These are phyloP conservation scores for Mycena galopus DNA, from an alignment of 768 basidiomycete genomes.

Conservation along the genomic window DNA sequence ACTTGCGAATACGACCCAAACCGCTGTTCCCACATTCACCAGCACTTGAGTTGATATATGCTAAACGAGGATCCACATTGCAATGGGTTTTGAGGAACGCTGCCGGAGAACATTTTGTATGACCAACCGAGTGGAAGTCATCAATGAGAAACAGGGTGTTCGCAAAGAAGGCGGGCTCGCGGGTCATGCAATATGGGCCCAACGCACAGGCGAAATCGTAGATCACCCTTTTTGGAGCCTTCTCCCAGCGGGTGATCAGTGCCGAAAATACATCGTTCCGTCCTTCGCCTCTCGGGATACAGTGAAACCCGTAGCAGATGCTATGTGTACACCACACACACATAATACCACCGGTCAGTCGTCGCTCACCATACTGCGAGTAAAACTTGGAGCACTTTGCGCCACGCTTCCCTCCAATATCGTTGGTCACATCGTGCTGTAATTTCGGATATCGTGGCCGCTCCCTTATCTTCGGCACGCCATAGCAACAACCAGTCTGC, in stretches of 20 bases:
- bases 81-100: conserved; percentile 43
- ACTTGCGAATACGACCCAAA: conserved; percentile 3
- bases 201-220: no score
- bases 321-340: conserved; percentile 44
- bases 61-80: no score
- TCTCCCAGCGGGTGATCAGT: conserved; percentile 48
- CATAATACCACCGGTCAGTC: conserved; percentile 40
- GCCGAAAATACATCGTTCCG: conserved; percentile 56
- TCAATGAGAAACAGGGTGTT: no score
- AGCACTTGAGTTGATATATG: no score
- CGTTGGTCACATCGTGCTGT: conserved; percentile 11
- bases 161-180: no score
- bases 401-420: conserved; percentile 14
- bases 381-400: conserved; percentile 41
- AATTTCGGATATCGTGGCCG: conserved; percentile 29
- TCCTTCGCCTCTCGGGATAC: conserved; percentile 52
- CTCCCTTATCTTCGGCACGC: conserved; percentile 33
- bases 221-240: conserved; percentile 43
- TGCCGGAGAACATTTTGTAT: no score
- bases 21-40: no score
- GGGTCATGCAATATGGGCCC: no score
- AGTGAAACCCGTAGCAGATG: conserved; percentile 51
- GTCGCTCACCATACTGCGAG: conserved; percentile 29
- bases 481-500: conserved; percentile 36
- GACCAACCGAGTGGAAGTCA: no score